These are phyloP conservation scores for Hypoxylon lenormandii DNA, from an alignment of 495 filamentous ascomycete species.

Conservation along the genomic window DNA sequence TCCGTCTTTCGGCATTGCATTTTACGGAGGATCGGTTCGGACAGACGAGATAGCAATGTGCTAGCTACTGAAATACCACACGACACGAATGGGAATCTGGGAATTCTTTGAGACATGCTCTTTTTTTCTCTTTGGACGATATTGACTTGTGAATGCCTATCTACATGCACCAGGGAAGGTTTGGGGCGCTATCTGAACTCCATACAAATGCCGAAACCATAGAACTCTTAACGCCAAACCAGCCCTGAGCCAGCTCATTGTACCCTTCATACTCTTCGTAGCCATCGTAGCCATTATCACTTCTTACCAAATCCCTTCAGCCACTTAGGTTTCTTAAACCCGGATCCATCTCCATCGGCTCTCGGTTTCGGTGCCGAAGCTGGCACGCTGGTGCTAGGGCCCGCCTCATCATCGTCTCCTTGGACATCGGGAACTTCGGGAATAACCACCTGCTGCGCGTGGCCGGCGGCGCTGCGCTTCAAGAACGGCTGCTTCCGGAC, in stretches of 20 bases:
- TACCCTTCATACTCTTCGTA: constrained; percentile 5
- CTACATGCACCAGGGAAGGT: neutral
- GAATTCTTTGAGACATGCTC: constrained; percentile 6
- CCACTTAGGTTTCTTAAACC: constrained; percentile 75
- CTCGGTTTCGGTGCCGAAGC: constrained; percentile 60
- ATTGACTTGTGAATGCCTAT: neutral
- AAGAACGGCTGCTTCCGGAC: constrained; percentile 68
- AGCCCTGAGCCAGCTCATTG: neutral
- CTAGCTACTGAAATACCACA: constrained; percentile 37
- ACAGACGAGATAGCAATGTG: constrained; percentile 31
- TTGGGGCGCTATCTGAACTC: constrained; percentile 26
- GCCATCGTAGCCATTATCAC: constrained; percentile 38
- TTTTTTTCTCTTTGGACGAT: no score
- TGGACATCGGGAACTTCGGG: constrained; percentile 55
- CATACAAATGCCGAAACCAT: constrained; percentile 15
- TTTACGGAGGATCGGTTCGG: constrained; percentile 41
- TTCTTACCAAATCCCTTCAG: constrained; percentile 72
- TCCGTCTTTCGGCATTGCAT: constrained; percentile 47
- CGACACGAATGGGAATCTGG: constrained; percentile 27
- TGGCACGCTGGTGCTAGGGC: constrained; percentile 43
- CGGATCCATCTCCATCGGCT: constrained; percentile 60
- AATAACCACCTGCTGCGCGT: constrained; percentile 73
- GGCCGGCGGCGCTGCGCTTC: constrained; percentile 72
- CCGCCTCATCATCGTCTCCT: constrained; percentile 59
- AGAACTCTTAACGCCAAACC: constrained; percentile 1